Evolutionary conservation across 495 filamentous ascomycete genomes (phyloP), one percentile per base, ranked within the genome.

Genomic region (Delitschia confertaspora): DNA sequence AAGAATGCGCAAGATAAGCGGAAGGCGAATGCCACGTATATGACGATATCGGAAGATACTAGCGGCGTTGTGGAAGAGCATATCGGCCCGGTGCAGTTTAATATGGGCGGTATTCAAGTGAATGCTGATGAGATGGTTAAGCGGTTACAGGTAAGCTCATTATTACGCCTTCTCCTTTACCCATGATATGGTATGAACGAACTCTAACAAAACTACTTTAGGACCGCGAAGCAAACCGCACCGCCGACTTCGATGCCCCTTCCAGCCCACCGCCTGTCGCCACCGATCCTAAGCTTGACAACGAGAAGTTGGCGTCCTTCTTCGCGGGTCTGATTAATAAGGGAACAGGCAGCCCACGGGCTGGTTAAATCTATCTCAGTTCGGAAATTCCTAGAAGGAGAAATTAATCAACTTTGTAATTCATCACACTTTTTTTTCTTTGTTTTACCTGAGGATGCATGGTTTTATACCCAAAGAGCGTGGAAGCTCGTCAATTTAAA

Each of bases 61-160:
- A 54, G 38, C 36, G 57, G 59, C 19, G 59, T 55, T 14, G 46
- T 59, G 13, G 58, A 61, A 31, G 60, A 61, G 23, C 86, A 95
- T 50, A 93, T 95, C 47, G 89, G 89, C 0, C 88, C 88, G 2
- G 87, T 95, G 45, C 88, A 95, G 54, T 93, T 95, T 63, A 96
- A 96, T 57, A 86, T 95, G 73, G 89, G 88, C 16, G 89, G 89
- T 42, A 95, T 96, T 42, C 88, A 95, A 58, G 86, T 95, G 6
- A 87, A 96, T 65, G 88, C 88, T 6, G 89, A 96, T 56, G 91
- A 94, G 49, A 91, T 93, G 83, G 63, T 95, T 36, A 82, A 88
- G 59, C 77, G 83, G 58, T 69, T 95, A 33, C 86, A 85, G 75
- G 87, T 91, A 66, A 22, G 39, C 5, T 25, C 16, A 2, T 31